A percentile compares a stretch with the other conserved stretches of the same genome.
phyloP scores from a whole-genome alignment of 441 rosid species.

The Bruguiera hainesii region DNA sequence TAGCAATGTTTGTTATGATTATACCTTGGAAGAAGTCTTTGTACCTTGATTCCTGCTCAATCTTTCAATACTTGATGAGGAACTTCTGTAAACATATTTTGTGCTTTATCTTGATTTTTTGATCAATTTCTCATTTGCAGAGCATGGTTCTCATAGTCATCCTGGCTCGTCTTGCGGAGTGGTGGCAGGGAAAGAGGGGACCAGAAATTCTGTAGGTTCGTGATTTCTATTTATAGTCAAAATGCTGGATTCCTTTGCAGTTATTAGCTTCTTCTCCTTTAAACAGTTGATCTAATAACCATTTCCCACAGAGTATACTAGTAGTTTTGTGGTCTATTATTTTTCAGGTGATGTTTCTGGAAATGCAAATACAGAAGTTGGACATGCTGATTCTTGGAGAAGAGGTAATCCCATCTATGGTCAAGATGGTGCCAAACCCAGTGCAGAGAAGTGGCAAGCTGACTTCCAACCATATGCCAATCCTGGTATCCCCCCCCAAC shows the following conservation, averaged over 20 bases:
- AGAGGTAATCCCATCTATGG: conserved; percentile 46
- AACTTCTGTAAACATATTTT: neutral
- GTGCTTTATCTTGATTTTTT: conserved; percentile 7
- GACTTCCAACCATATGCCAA: conserved; percentile 58
- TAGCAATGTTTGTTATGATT: no score
- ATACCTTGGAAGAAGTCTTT: neutral
- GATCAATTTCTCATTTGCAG: conserved; percentile 40
- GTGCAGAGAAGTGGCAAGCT: conserved; percentile 63
- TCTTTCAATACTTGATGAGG: neutral
- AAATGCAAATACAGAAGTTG: conserved; percentile 36
- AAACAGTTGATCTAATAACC: no score
- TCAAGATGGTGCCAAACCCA: conserved; percentile 58
- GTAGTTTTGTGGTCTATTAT: neutral
- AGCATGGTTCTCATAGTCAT: conserved; percentile 40
- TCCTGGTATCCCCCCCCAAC: conserved; percentile 57
- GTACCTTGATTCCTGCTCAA: no score
- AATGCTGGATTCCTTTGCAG: neutral
- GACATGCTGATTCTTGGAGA: conserved; percentile 55
- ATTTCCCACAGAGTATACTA: neutral
- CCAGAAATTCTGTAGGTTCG: conserved; percentile 47
- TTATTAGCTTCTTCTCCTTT: no score
- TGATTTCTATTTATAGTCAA: neutral
- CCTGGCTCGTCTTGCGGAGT: conserved; percentile 61
- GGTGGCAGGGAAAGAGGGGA: conserved; percentile 39
- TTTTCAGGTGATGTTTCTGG: conserved; percentile 43